Base-by-base conservation (phyloP, 345 rosid species). In the Boechera divaricarpa region DNA sequence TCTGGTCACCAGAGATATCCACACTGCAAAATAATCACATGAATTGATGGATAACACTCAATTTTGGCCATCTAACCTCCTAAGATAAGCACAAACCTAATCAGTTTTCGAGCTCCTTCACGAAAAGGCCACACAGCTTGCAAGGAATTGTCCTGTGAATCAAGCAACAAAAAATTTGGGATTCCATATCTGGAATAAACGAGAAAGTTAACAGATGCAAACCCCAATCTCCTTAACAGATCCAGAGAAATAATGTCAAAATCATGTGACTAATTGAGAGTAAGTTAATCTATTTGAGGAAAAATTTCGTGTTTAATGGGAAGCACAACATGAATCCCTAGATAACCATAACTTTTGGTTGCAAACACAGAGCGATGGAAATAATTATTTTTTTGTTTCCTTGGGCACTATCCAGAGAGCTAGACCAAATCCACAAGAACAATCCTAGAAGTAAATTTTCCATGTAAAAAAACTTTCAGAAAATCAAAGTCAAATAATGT, bases 81-180 rank as follows among this genome's bases (percentile, higher is more conserved):
- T 55, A 54, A 32, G 58, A 54, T n/a, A 55, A 76, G 59, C 6
- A 42, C 67, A 44, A 67, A 91, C 97, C 97, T 82, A 51, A 91
- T 88, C 55, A 85, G 63, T 79, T 81, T 87, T 76, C 82, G 78
- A 11, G 79, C 78, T 51, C 61, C 67, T 48, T 42, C 13, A 42
- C 68, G 71, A 48, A 58, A 79, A 39, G 75, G 53, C 92, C 92
- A 89, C 7, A 91, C 88, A 47, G 94, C 97, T 86, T 91, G 97
- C 81, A 91, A 82, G 41, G 92, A 91, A 79, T 89, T 89, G 77
- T 89, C 97, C 94, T 89, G 85, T 42, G 21, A 72, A 80, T 78
- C 13, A 41, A 6, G 71, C 24, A 78, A 5, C 32, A 72, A 47
- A 36, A 24, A 52, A 7, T 10, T 60, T 41, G 70, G 57, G 29